Evolutionary conservation across 208 protist genomes (phyloP).

Genomic region (Crithidia acanthocephali): DNA sequence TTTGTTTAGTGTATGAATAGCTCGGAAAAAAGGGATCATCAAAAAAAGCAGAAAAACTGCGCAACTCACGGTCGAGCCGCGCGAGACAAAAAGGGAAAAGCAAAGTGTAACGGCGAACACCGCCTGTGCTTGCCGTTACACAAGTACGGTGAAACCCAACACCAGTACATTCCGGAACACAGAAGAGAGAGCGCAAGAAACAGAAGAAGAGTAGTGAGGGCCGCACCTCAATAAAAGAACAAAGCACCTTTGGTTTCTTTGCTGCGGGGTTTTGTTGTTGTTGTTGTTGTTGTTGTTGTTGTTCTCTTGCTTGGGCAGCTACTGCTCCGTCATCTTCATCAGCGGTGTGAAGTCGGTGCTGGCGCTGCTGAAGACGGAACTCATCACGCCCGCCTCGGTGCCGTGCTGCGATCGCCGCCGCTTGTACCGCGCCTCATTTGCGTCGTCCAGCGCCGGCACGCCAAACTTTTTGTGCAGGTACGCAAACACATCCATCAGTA

Average conservation of each 20-base stretch:
- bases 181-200: no score
- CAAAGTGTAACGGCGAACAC: no score
- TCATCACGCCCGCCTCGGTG: slow-evolving; percentile 22
- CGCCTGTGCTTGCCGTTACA: no score
- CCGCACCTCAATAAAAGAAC: no score
- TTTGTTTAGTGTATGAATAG: no score
- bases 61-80: no score
- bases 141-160: no score
- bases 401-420: slow-evolving; percentile 36
- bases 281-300: background rate
- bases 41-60: background rate
- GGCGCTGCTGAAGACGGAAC: slow-evolving; percentile 39
- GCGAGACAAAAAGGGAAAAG: no score
- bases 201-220: no score
- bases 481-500: slow-evolving; percentile 80
- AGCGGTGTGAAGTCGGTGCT: slow-evolving; percentile 38
- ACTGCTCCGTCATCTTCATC: slow-evolving; percentile 34
- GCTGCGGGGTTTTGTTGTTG: slow-evolving; percentile 12
- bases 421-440: slow-evolving; percentile 64
- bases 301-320: background rate
- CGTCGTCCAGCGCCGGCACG: slow-evolving; percentile 64
- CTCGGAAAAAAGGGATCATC: slow-evolving; percentile 1
- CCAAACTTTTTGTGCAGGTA: slow-evolving; percentile 74
- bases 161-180: no score
- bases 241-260: no score